Base-by-base conservation (phyloP, 2,329 filamentous ascomycete genomes). In the Pseudogymnoascus sp. region DNA sequence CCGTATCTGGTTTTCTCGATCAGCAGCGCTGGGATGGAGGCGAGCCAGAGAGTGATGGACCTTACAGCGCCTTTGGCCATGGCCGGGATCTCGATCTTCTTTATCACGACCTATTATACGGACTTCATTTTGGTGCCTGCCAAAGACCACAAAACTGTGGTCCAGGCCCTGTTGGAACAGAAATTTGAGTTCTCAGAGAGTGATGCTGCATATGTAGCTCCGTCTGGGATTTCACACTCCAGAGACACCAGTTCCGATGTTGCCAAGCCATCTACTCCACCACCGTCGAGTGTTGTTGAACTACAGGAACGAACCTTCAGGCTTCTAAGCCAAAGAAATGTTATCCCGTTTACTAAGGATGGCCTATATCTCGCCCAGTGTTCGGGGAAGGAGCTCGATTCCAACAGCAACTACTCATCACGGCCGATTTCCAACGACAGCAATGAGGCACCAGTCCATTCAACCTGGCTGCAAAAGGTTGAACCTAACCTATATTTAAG, bases 101-200 rank as follows among this genome's bases (percentile, higher is more conserved):
- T 97, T 82, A 96, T 97, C 74, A 97, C 93, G 3, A 97, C 92
- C 34, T 99, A 97, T 77, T 97, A 96, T 77, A 95, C 90, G 36
- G 93, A 99, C 77, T 97, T 96, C 76, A 96, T 99, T 70, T 83
- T 97, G 37, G 91, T 97, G 0, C 93, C 95, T 0, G 82, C 82
- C 62, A 89, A 87, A 72, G 86, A 89, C 71, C 86, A 88, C 61
- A 78, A 83, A 26, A 87, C 86, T 40, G 93, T 97, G 59, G 85
- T 91, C 36, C 81, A 86, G 64, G 89, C 91, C 0, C 80, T 97
- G 4, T 81, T 93, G 65, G 84, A 86, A 16, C 85, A 89, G 57
- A 92, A 92, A 1, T 97, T 97, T 72, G 86, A 89, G 69, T 93
- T 97, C 69, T 88, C 91, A 67, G 86, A 89, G 67, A 83, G 84